Percentiles rank a stretch among this genome's conserved stretches.
Conservation (phyloP, 371 early-diverging fungal genomes). For the Chytridiales sp. region DNA sequence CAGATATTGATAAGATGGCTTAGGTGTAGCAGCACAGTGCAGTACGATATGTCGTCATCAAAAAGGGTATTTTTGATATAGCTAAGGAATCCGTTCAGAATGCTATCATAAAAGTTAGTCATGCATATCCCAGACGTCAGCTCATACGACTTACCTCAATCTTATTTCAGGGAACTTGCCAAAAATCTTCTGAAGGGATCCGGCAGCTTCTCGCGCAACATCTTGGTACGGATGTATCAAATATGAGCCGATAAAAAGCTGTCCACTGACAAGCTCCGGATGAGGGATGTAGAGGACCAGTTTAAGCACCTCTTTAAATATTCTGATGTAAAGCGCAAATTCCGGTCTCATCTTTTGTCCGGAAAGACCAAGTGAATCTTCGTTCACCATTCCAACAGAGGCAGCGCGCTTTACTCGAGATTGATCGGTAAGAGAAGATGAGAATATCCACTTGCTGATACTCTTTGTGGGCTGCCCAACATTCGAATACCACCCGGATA, state of each 20-base stretch:
- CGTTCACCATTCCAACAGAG: not conserved
- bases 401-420: not conserved
- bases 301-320: constrained; percentile 42
- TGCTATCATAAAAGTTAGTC: constrained; percentile 29
- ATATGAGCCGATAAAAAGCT: constrained; percentile 42
- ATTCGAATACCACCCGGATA: constrained; percentile 33
- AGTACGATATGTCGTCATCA: constrained; percentile 43
- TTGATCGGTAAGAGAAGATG: constrained; percentile 22
- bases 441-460: constrained; percentile 24
- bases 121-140: too few relatives aligned
- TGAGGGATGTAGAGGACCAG: constrained; percentile 41
- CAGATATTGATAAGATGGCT: constrained; percentile 32
- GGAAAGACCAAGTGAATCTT: constrained; percentile 10
- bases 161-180: constrained; percentile 34
- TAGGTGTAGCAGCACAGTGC: constrained; percentile 37
- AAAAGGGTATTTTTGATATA: constrained; percentile 37
- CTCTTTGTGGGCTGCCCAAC: constrained; percentile 24
- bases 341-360: constrained; percentile 30
- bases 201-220: constrained; percentile 35
- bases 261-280: constrained; percentile 41
- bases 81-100: constrained; percentile 46
- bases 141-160: constrained; percentile 27
- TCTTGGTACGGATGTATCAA: constrained; percentile 37
- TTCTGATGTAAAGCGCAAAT: constrained; percentile 21
- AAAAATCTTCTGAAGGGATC: constrained; percentile 35